Evolutionary conservation across 768 basidiomycete species (phyloP).

Genomic region (Phylloporus arenicola): DNA sequence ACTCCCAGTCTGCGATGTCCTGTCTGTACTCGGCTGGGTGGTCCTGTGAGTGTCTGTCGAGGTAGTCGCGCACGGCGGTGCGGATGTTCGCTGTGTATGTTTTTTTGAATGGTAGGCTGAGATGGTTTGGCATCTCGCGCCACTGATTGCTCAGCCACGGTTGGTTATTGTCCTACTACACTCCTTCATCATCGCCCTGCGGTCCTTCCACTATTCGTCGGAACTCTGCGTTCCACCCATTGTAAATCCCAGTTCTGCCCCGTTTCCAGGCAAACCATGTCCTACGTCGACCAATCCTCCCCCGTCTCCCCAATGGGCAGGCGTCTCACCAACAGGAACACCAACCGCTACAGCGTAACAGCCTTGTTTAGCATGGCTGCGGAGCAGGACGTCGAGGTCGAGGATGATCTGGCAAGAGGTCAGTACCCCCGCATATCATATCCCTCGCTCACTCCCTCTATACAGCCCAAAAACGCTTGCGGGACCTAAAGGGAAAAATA

Average conservation of each 20-base stretch:
- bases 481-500: slow-evolving; percentile 94
- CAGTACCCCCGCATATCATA: slow-evolving; percentile 22
- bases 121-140: slow-evolving; percentile 67
- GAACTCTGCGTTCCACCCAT: slow-evolving; percentile 9
- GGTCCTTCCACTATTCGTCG: background rate
- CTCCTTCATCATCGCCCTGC: background rate
- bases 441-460: background rate
- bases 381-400: slow-evolving; percentile 96
- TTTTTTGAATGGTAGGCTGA: slow-evolving; percentile 70
- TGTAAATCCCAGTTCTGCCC: background rate
- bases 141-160: slow-evolving; percentile 12
- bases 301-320: slow-evolving; percentile 64
- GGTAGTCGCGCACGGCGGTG: slow-evolving; percentile 55
- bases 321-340: slow-evolving; percentile 85
- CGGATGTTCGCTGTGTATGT: slow-evolving; percentile 53
- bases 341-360: slow-evolving; percentile 94
- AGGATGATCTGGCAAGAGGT: slow-evolving; percentile 95
- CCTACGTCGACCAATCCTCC: slow-evolving; percentile 55
- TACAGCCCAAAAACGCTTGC: slow-evolving; percentile 90
- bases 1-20: slow-evolving; percentile 71
- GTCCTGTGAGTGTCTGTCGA: slow-evolving; percentile 58
- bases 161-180: slow-evolving; percentile 10
- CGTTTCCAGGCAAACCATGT: slow-evolving; percentile 39
- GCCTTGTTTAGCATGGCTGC: slow-evolving; percentile 97
- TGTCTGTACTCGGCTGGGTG: slow-evolving; percentile 82